A percentile compares a stretch with the other conserved stretches of the same genome.
These are phyloP conservation scores for Fusarium sarcochroum DNA, from an alignment of 2,329 filamentous ascomycete species.

Conservation along the genomic window DNA sequence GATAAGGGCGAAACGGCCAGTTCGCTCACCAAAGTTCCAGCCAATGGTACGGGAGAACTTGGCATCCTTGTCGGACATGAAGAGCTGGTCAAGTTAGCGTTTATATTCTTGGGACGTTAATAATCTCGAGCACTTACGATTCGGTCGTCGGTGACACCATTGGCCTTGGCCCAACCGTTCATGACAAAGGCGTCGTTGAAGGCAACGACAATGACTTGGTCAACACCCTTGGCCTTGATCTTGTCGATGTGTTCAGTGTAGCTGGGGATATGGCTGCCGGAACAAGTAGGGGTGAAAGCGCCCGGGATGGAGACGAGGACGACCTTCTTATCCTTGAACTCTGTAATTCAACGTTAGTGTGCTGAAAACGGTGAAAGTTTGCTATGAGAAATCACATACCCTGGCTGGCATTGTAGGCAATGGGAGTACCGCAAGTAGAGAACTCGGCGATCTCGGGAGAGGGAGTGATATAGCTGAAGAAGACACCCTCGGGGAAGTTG, in stretches of 20 bases:
- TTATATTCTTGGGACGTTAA: neutral
- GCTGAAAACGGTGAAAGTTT: constrained; percentile 13
- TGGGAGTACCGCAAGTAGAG: constrained; percentile 82
- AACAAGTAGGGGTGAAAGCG: constrained; percentile 91
- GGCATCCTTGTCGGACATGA: constrained; percentile 78
- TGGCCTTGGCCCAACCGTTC: constrained; percentile 92
- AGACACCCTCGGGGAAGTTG: constrained; percentile 83
- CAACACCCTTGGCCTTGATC: constrained; percentile 85
- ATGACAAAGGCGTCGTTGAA: constrained; percentile 90
- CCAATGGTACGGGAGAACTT: constrained; percentile 84
- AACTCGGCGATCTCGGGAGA: constrained; percentile 76
- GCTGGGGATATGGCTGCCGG: constrained; percentile 82
- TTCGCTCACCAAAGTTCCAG: constrained; percentile 82
- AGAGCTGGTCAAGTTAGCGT: constrained; percentile 65
- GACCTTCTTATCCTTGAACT: constrained; percentile 70
- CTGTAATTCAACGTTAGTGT: constrained; percentile 50
- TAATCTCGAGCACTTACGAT: constrained; percentile 59
- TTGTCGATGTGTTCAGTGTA: constrained; percentile 80
- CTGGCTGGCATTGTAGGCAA: constrained; percentile 84
- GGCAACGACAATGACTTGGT: constrained; percentile 84
- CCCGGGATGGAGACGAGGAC: constrained; percentile 72
- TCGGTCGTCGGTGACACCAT: constrained; percentile 78
- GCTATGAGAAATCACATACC: constrained; percentile 58
- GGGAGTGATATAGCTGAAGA: constrained; percentile 88
- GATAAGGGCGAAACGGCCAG: constrained; percentile 83